Percentiles rank a stretch among this genome's conserved stretches.
Evolutionary conservation across 176 grass and related monocot genomes (phyloP).

Genomic region (Aegilops umbellulata): DNA sequence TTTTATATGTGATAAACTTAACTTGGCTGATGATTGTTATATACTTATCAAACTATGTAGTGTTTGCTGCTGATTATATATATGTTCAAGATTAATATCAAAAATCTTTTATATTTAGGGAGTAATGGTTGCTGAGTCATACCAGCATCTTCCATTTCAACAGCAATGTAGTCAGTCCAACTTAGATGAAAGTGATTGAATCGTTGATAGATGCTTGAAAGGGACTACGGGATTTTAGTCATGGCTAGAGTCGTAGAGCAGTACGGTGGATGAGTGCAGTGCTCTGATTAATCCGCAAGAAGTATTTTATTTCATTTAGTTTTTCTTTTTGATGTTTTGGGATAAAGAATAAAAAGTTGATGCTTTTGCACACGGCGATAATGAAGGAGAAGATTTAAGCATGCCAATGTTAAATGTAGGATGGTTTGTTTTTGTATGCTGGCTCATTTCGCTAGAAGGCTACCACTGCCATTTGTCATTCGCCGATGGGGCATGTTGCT

Average conservation of each 20-base stretch:
- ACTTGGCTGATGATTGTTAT: not conserved
- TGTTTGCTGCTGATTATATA: not conserved
- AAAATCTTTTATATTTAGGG: not conserved
- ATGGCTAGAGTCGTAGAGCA: not conserved
- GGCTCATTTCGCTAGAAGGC: not conserved
- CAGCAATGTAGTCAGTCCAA: not conserved
- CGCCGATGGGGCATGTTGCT: not conserved
- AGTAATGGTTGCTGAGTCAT: not conserved
- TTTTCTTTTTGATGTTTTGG: not conserved
- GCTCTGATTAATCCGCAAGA: not conserved
- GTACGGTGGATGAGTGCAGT: not conserved
- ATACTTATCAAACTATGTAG: not conserved
- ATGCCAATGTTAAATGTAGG: not conserved
- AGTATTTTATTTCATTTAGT: not conserved
- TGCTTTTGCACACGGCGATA: not conserved
- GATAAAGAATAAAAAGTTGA: not conserved
- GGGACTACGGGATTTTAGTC: not conserved
- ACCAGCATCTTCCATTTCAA: not conserved
- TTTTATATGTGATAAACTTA: not conserved
- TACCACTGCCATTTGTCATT: not conserved
- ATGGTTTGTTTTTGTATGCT: not conserved
- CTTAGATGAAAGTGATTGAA: not conserved
- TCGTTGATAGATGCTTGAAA: not conserved
- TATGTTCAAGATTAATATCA: not conserved
- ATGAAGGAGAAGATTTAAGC: not conserved